Evolutionary conservation across 2,329 filamentous ascomycete genomes (phyloP).

Genomic region (Paraphoma chrysanthemicola): DNA sequence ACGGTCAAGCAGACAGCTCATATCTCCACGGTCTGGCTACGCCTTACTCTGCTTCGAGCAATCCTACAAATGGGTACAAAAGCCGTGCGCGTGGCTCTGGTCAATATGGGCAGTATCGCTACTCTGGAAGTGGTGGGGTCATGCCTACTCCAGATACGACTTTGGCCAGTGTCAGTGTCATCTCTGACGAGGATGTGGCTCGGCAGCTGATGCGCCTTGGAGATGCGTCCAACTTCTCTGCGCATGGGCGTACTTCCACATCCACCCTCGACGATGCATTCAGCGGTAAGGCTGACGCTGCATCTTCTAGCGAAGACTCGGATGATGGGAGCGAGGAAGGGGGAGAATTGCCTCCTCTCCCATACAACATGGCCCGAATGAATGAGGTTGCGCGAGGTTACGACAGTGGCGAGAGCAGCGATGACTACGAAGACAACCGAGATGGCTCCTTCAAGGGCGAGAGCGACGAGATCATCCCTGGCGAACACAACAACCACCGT

Average conservation of each 20-base stretch:
- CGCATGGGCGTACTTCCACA: constrained; percentile 86
- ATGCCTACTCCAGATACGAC: constrained; percentile 97
- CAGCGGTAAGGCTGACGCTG: constrained; percentile 82
- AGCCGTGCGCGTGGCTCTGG: constrained; percentile 44
- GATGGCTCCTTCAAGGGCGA: constrained; percentile 63
- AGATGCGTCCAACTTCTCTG: constrained; percentile 88
- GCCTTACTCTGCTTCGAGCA: constrained; percentile 45
- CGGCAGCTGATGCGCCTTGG: constrained; percentile 96
- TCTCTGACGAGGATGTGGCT: constrained; percentile 97
- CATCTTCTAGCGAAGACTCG: constrained; percentile 59
- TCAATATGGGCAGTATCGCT: constrained; percentile 50
- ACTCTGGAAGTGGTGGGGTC: constrained; percentile 62
- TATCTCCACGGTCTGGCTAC: constrained; percentile 46
- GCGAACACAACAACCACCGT: constrained; percentile 48
- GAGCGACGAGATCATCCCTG: constrained; percentile 55
- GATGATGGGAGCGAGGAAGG: constrained; percentile 77
- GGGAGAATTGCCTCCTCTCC: constrained; percentile 46
- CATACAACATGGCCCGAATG: constrained; percentile 31
- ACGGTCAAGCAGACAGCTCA: constrained; percentile 53
- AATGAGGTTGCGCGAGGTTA: constrained; percentile 54
- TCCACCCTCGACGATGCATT: constrained; percentile 94
- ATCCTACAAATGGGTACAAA: constrained; percentile 39
- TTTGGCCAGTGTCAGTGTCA: constrained; percentile 79
- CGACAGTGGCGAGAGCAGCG: constrained; percentile 62
- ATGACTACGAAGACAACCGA: constrained; percentile 62